Evolutionary conservation across 1,139 yeast genomes (phyloP), one percentile per base, ranked within the genome.

Genomic region (Waltiozyma solani): DNA sequence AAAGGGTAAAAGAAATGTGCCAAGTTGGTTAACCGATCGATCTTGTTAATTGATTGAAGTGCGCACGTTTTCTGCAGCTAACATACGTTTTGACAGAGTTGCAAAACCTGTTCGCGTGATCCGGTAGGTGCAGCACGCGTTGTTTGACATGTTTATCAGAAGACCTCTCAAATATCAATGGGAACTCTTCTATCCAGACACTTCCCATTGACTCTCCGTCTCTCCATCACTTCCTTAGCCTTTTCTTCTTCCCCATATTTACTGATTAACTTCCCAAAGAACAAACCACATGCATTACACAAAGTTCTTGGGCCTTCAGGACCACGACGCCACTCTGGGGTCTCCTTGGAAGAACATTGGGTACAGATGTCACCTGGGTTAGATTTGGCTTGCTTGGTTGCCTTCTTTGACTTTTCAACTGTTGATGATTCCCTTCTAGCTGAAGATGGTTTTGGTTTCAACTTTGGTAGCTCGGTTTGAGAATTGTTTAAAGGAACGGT

Each of bases 321-420:
- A 0, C 91, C 91, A 40, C 82, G 64, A 51, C 91, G 67, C 91
- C 91, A 81, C 56, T 81, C 91, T 1, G 89, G 89, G 1, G 89
- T 81, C 39, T 75, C 77, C 4, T 73, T 69, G 18, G 83, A 76
- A 5, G 83, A 82, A 56, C 91, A 81, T 47, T 69, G 75, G 27
- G 52, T 51, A 45, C 76, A 71, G 15, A 12, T 11, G n/a, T 30
- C 32, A 12, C 17, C 22, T 10, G 22, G 32, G 13, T 30, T 19
- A 30, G 22, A 17, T 11, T 30, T 30, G 7, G 29, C 29, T 12
- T n/a, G 29, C 9, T 26, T 26, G 15, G 17, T 5, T 13, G 17
- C 12, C 14, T 26, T 26, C 6, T n/a, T 26, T 26, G 29, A n/a
- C 17, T 17, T n/a, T 26, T 17, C 14, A n/a, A 12, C 17, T 5